Conservation (phyloP, 2,329 filamentous ascomycete genomes). For the Aciculosporium take region DNA sequence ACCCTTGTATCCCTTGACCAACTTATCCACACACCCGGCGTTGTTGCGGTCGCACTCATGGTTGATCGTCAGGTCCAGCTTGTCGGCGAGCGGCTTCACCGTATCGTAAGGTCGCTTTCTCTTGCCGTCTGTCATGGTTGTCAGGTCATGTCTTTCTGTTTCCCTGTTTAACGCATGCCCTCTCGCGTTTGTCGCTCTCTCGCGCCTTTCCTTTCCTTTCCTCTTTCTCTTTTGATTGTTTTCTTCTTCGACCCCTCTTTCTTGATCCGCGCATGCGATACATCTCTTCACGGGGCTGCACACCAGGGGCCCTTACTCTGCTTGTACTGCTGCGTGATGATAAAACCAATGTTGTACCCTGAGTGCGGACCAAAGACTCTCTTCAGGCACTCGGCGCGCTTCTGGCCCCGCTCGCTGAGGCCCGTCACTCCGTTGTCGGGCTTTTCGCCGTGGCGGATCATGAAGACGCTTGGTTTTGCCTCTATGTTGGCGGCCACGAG, state of each 20-base stretch:
- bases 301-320: no score
- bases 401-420: slow-evolving; percentile 33
- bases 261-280: not conserved
- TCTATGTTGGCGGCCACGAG: slow-evolving; percentile 9
- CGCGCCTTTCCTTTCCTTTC: no score
- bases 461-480: slow-evolving; percentile 37
- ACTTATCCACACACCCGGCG: slow-evolving; percentile 35
- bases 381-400: slow-evolving; percentile 45
- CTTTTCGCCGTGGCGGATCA: slow-evolving; percentile 53
- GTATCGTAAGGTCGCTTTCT: slow-evolving; percentile 41
- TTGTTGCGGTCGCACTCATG: slow-evolving; percentile 42
- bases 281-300: not conserved
- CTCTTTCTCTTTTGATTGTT: no score
- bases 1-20: slow-evolving; percentile 32
- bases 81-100: slow-evolving; percentile 38
- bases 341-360: slow-evolving; percentile 40
- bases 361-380: slow-evolving; percentile 39
- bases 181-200: no score
- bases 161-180: no score
- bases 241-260: not conserved
- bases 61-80: slow-evolving; percentile 41
- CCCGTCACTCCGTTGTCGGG: slow-evolving; percentile 34
- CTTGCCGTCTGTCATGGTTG: slow-evolving; percentile 26
- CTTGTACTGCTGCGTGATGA: slow-evolving; percentile 42
- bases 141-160: not conserved